Evolutionary conservation across 2,329 filamentous ascomycete genomes (phyloP), one percentile per base, ranked within the genome.

Genomic region (Xylaria sp.): DNA sequence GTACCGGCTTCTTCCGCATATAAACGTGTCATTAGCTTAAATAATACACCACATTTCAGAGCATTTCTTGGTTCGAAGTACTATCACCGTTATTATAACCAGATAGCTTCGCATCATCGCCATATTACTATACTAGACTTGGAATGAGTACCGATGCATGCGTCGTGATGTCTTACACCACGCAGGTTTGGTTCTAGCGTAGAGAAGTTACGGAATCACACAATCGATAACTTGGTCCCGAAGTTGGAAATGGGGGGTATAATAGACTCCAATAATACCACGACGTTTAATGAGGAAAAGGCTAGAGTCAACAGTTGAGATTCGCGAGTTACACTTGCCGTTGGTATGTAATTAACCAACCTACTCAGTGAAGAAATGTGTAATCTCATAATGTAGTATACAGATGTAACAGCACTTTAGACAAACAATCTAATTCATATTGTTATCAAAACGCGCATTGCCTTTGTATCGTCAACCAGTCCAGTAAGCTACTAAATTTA

Each of bases 121-220:
- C 18, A 3, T 58, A 27, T 18, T 21, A 42, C 54, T 51, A 51
- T 44, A 40, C 64, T 58, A 23, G 25, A 58, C 64, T 51, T 16
- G 64, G 64, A 51, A 58, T 47, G 47, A 66, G 32, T 42, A 53
- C 64, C 64, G 59, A 47, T 59, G 64, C 53, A 44, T 23, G 9
- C 40, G 25, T 50, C 55, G 18, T 58, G 18, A 60, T 50, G 59
- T 40, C 37, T 47, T 48, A 25, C 9, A 12, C n/a, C 9, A 48
- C 21, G 21, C 21, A 25, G 16, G 40, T 44, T 44, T n/a, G 40
- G 40, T n/a, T 44, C 40, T 44, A 18, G 40, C 18, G 18, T 6
- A 44, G 13, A 16, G 10, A 35, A 35, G 32, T 35, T 42, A 48
- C 9, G 9, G 44, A 48, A 48, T 48, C 21, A 48, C 44, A 48